phyloP scores from a whole-genome alignment of 495 filamentous ascomycete genomes.

The Trichoderma parareesei region DNA sequence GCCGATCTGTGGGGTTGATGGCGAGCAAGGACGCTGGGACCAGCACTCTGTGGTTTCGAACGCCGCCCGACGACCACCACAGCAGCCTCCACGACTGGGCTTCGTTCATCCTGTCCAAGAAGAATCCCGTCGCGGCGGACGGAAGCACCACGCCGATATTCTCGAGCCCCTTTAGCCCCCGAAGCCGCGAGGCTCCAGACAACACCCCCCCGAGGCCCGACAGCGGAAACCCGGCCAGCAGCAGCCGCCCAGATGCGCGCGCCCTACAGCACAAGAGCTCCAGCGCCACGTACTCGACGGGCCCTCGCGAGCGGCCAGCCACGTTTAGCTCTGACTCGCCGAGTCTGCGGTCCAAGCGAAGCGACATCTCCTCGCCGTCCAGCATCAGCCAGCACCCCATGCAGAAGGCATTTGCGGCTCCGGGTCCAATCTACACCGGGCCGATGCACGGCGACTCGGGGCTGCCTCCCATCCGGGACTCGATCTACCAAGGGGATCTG shows the following conservation, averaged over 20 bases:
- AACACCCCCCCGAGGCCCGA: conserved; percentile 19
- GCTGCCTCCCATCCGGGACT: conserved; percentile 41
- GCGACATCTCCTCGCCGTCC: conserved; percentile 45
- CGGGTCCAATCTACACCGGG: conserved; percentile 32
- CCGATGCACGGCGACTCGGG: conserved; percentile 41
- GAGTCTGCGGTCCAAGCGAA: conserved; percentile 44
- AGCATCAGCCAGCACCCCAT: conserved; percentile 33
- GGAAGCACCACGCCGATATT: conserved; percentile 40
- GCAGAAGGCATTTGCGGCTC: conserved; percentile 23
- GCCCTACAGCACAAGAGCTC: conserved; percentile 28
- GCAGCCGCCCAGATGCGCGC: conserved; percentile 11
- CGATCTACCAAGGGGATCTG: conserved; percentile 45
- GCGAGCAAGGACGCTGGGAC: conserved; percentile 34
- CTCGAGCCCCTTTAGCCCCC: conserved; percentile 27
- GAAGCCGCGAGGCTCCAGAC: conserved; percentile 27
- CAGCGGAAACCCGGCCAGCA: conserved; percentile 24
- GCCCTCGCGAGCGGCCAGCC: conserved; percentile 30
- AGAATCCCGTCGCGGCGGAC: conserved; percentile 30
- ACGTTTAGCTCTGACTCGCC: conserved; percentile 37
- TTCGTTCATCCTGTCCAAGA: conserved; percentile 30
- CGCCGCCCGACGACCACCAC: conserved; percentile 28
- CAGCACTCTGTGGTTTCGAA: conserved; percentile 34
- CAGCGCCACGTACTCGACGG: conserved; percentile 22
- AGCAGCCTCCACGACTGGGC: conserved; percentile 37
- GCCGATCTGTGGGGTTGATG: conserved; percentile 42